Conservation (phyloP, 2,329 filamentous ascomycete genomes). For the Aspergillus nomiae region DNA sequence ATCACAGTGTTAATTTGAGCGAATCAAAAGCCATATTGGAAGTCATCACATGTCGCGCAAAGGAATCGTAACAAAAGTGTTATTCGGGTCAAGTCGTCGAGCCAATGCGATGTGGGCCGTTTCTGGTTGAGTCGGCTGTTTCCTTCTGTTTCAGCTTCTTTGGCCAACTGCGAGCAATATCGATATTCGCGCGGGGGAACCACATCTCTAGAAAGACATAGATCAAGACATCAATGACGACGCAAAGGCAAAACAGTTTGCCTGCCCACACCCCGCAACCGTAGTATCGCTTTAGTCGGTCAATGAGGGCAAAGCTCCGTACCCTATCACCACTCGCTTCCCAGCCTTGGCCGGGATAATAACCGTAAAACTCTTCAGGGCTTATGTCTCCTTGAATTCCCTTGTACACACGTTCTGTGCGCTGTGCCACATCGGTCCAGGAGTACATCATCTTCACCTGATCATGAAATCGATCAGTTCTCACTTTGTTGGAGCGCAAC, state of each 20-base stretch:
- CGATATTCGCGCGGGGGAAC: slow-evolving; percentile 82
- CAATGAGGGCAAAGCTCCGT: slow-evolving; percentile 88
- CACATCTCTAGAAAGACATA: slow-evolving; percentile 86
- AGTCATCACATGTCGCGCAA: neutral
- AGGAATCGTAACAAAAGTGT: neutral
- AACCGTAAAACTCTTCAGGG: slow-evolving; percentile 86
- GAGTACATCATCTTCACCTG: slow-evolving; percentile 99
- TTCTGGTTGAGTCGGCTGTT: neutral
- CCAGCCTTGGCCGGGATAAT: slow-evolving; percentile 69
- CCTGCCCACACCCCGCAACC: slow-evolving; percentile 98
- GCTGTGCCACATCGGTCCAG: slow-evolving; percentile 91
- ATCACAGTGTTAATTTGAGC: slow-evolving; percentile 7
- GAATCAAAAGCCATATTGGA: neutral
- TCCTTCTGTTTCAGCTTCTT: slow-evolving; percentile 58
- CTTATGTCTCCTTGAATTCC: slow-evolving; percentile 85
- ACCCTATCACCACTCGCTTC: slow-evolving; percentile 71
- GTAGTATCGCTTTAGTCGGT: slow-evolving; percentile 93
- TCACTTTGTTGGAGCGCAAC: slow-evolving; percentile 80
- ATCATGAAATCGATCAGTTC: slow-evolving; percentile 92
- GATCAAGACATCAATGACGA: slow-evolving; percentile 89
- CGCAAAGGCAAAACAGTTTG: slow-evolving; percentile 93
- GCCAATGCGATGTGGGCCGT: slow-evolving; percentile 8
- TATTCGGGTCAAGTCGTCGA: slow-evolving; percentile 6
- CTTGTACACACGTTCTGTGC: slow-evolving; percentile 93
- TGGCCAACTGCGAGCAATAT: slow-evolving; percentile 89